Evolutionary conservation across 148 eudicot species (phyloP), one percentile per base, ranked within the genome.

Genomic region (Rhododendron ferrugineum): DNA sequence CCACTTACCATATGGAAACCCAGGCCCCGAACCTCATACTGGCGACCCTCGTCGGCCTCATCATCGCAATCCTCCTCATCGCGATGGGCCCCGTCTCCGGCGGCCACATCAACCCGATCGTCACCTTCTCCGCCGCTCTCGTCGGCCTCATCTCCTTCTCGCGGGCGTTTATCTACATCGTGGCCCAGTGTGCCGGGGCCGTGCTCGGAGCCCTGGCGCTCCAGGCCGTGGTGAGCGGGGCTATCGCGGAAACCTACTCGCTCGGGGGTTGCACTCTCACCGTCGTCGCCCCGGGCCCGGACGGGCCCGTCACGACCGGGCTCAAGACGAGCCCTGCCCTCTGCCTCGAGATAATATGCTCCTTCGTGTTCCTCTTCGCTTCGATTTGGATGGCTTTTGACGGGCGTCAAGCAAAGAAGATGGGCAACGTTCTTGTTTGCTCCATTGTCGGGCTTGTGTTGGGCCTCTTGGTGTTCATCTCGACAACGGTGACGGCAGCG

Each of bases 231-330:
- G 88, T 89, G 4, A 84, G 85, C 11, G 66, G 54, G 23, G 22
- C 66, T 16, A 87, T 91, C 8, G 82, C 85, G 11, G 78, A 82
- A 5, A 60, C 64, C 20, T 91, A 88, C 60, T 91, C 90, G 30
- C 91, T 89, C 4, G 93, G 93, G 3, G 93, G 90, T 11, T 91
- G 93, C 52, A 91, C 93, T 1, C 66, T 91, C 32, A 88, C 87
- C 0, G 86, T 91, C 0, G 68, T 91, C 28, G 47, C 86, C 26
- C 90, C 93, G 1, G 87, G 90, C 74, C 88, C 90, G 1, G 23
- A 88, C 52, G 93, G 93, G 58, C 93, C 93, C 0, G 30, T 85
- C 0, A 60, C 81, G 0, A 32, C 72, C 0, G 91, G 93, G 60
- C 80, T 91, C 13, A 90, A 70, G 36, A 88, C 90, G 22, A 52